Percentiles rank a stretch among this genome's conserved stretches.
These are phyloP conservation scores for Ascochyta pisi DNA, from an alignment of 2,329 filamentous ascomycete genomes.

Conservation along the genomic window DNA sequence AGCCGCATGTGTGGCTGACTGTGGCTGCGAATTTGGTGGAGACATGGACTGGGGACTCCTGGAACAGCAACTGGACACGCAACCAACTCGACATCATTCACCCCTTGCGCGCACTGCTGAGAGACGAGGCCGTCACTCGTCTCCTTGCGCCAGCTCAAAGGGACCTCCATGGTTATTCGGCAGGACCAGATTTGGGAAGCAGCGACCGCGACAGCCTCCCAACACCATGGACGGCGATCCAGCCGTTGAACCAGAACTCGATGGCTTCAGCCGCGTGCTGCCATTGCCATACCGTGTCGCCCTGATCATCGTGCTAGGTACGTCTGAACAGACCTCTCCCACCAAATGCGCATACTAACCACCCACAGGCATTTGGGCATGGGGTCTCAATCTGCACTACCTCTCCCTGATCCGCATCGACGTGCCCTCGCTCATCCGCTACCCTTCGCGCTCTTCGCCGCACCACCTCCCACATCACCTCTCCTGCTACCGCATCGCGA, in stretches of 20 bases:
- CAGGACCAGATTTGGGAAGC: conserved; percentile 29
- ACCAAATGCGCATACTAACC: background rate
- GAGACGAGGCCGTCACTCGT: conserved; percentile 4
- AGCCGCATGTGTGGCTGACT: background rate
- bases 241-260: conserved; percentile 71
- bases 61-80: conserved; percentile 42
- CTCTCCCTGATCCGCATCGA: conserved; percentile 82
- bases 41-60: conserved; percentile 17
- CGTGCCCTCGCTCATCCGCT: conserved; percentile 84
- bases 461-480: conserved; percentile 77
- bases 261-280: conserved; percentile 85
- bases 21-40: conserved; percentile 6
- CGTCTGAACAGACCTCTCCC: conserved; percentile 25
- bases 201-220: conserved; percentile 30
- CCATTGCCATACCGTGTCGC: conserved; percentile 90
- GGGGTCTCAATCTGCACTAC: conserved; percentile 90
- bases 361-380: conserved; percentile 84
- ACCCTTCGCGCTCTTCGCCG: conserved; percentile 75
- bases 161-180: conserved; percentile 27
- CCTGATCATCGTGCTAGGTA: conserved; percentile 84
- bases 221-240: conserved; percentile 74
- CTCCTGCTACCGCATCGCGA: conserved; percentile 86
- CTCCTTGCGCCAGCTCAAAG: conserved; percentile 13
- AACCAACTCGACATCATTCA: conserved; percentile 17
- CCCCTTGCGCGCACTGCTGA: conserved; percentile 27